phyloP scores from a whole-genome alignment of 2,329 filamentous ascomycete genomes.

The Diaporthe sp. region DNA sequence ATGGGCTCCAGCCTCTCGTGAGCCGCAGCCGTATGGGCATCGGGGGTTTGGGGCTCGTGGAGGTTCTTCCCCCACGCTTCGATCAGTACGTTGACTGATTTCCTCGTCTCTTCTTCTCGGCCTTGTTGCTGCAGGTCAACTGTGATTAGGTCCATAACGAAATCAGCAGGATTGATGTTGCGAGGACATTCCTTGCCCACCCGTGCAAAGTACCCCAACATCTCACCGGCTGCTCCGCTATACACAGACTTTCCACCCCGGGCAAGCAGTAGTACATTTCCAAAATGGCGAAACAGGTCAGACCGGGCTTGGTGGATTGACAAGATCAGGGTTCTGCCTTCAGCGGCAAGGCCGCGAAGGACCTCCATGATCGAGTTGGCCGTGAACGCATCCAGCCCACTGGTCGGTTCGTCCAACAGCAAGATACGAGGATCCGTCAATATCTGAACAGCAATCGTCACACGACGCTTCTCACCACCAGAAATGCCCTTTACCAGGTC shows the following conservation, averaged over 20 bases:
- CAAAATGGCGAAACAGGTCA: constrained; percentile 79
- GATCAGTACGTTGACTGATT: constrained; percentile 73
- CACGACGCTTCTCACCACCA: constrained; percentile 83
- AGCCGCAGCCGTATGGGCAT: constrained; percentile 5
- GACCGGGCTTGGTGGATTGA: constrained; percentile 85
- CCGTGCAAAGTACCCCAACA: constrained; percentile 74
- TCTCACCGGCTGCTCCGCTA: constrained; percentile 72
- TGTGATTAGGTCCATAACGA: constrained; percentile 82
- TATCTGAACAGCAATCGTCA: constrained; percentile 84
- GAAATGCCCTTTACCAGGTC: constrained; percentile 84
- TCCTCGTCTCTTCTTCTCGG: constrained; percentile 73
- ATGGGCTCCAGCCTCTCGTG: constrained; percentile 44
- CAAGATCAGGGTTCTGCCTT: constrained; percentile 81
- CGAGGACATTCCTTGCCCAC: constrained; percentile 76
- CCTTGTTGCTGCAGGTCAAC: constrained; percentile 78
- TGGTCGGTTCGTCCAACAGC: constrained; percentile 82
- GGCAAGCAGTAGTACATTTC: constrained; percentile 78
- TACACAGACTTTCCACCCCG: constrained; percentile 79
- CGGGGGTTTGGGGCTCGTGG: constrained; percentile 1
- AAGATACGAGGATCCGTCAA: constrained; percentile 81
- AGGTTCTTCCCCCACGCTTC: constrained; percentile 64
- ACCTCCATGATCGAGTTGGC: constrained; percentile 84
- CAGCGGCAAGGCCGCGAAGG: constrained; percentile 76
- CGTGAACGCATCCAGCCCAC: constrained; percentile 83
- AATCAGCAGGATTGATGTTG: constrained; percentile 83